Base-by-base conservation (phyloP, 495 filamentous ascomycete species). In the Xylaria telfairii region DNA sequence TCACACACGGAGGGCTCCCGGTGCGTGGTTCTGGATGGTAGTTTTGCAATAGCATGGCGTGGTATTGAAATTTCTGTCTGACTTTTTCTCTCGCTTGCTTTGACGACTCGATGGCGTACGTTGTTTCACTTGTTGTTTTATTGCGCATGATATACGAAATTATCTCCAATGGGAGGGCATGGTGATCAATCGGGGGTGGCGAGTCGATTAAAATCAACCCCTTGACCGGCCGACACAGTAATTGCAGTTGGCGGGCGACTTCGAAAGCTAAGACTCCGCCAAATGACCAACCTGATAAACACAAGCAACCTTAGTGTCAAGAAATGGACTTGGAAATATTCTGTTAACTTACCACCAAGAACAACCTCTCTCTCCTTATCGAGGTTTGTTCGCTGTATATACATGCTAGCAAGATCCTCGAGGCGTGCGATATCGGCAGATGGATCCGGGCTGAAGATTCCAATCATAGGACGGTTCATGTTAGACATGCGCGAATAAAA, bases 201-300 rank as follows among this genome's bases (percentile, higher is more conserved):
- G 90, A 87, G 77, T 93, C 91, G 53, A 93, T 86, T 26, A 93
- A 83, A 26, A 92, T 77, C 4, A 93, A 82, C 19, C 84, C 84
- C 53, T 88, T 87, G 47, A 92, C 88, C 34, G 76, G 69, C 67
- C 91, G 88, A 19, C 88, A 87, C 39, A 82, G 79, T 13, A 84
- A 82, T 70, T 89, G 80, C 4, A 92, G 80, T 46, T 90, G 85
- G 26, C 85, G 85, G 26, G 85, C 84, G 37, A 89, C 87, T 66
- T 92, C 90, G 76, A 90, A 93, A 24, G 91, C 90, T 72, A 90
- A 86, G 67, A 91, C 90, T 51, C 91, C 91, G 68, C 91, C 91
- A 32, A 90, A 91, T 24, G 90, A 92, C 91, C 91, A 93, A 26
- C 69, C 69, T 71, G 6, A 13, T 30, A n/a, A 28, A n/a, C 12